A percentile compares a stretch with the other conserved stretches of the same genome.
Evolutionary conservation across 2,329 filamentous ascomycete species (phyloP).

Genomic region (Beauveria australis): DNA sequence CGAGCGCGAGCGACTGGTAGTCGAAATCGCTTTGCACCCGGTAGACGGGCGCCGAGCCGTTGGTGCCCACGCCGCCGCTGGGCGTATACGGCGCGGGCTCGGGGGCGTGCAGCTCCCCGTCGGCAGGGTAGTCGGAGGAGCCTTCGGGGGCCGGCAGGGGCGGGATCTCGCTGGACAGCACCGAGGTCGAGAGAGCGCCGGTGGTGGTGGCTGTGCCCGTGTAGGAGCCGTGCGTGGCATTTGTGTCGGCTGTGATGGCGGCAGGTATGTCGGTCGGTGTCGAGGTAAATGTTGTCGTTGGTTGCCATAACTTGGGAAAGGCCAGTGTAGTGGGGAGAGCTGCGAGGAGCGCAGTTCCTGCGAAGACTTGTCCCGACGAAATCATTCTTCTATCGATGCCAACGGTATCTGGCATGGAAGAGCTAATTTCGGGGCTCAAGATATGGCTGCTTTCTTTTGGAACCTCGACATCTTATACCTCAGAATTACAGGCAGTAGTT

Average conservation of each 20-base stretch:
- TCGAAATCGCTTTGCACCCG: conserved; percentile 75
- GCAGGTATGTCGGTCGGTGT: not conserved
- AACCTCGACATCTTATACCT: too few relatives aligned
- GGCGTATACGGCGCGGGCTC: conserved; percentile 67
- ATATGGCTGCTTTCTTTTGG: not conserved
- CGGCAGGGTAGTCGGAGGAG: conserved; percentile 61
- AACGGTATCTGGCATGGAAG: not conserved
- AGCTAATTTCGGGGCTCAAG: too few relatives aligned
- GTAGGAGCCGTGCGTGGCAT: conserved; percentile 52
- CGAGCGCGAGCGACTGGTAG: conserved; percentile 67
- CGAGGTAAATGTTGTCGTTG: not conserved
- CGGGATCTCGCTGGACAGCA: conserved; percentile 47
- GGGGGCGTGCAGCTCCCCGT: conserved; percentile 59
- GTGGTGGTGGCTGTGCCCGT: conserved; percentile 59
- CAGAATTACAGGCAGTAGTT: not conserved
- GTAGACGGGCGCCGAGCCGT: conserved; percentile 66
- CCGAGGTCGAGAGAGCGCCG: conserved; percentile 54
- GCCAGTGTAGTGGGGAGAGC: not conserved
- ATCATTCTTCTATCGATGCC: not conserved
- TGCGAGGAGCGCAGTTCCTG: not conserved
- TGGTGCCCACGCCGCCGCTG: conserved; percentile 66
- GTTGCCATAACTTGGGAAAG: not conserved
- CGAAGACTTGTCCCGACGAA: not conserved
- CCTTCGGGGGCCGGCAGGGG: conserved; percentile 31
- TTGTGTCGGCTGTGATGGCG: not conserved